Conservation (phyloP, 441 rosid genomes). For the Corymbia citriodora region DNA sequence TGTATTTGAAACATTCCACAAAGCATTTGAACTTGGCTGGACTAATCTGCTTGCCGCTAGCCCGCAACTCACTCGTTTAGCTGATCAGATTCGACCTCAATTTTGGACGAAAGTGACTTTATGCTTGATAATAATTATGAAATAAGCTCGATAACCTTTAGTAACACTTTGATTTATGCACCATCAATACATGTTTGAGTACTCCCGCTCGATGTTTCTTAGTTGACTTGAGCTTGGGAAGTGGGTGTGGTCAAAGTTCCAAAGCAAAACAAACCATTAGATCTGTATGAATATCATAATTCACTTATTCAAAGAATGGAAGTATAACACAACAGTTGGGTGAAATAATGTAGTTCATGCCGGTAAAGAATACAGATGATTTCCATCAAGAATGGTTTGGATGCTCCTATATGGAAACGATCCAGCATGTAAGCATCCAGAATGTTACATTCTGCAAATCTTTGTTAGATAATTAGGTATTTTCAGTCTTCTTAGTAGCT, state of each 20-base stretch:
- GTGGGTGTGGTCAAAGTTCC: not conserved
- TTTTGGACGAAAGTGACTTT: not conserved
- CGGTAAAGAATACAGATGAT: not conserved
- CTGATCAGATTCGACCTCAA: not conserved
- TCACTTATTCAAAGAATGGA: not conserved
- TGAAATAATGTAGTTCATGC: not conserved
- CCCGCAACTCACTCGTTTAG: not conserved
- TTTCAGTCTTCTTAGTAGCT: conserved; percentile 17
- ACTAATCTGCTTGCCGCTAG: not conserved
- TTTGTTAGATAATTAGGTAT: not conserved
- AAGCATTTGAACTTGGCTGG: not conserved
- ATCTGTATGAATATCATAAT: not conserved
- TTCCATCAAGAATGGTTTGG: not conserved
- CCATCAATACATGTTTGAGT: not conserved
- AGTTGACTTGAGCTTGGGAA: not conserved
- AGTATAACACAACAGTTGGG: not conserved
- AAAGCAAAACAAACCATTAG: not conserved
- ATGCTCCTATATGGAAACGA: not conserved
- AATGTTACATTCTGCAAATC: not conserved
- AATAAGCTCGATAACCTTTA: not conserved
- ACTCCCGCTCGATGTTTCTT: not conserved
- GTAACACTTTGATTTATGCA: not conserved
- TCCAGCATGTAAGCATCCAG: not conserved
- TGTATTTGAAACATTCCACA: not conserved
- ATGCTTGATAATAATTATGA: not conserved